Evolutionary conservation across 306 rosid species (phyloP), one percentile per base, ranked within the genome.

Genomic region (Medicago arabica): DNA sequence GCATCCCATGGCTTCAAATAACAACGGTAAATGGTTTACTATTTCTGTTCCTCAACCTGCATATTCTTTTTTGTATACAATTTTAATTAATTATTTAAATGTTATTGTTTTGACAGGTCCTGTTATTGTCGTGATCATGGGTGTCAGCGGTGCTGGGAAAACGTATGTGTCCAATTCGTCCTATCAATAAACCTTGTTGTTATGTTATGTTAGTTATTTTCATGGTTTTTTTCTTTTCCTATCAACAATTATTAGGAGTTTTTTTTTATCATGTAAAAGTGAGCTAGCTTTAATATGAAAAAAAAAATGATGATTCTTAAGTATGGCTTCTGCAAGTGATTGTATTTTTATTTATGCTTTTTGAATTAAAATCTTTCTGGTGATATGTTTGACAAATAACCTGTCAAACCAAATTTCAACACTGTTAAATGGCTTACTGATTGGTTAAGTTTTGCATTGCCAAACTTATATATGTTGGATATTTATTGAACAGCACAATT

Each of bases 71-170:
- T 51, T 11, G 9, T 40, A 31, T 9, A 12, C 31, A n/a, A 31
- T 49, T 59, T 25, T 19, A 7, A 5, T 67, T 18, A 12, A 19
- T 13, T 13, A 34, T 4, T 4, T 34, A 34, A 34, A 34, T 34
- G 38, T 34, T 34, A 19, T 40, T 10, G 39, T 18, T 18, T 31
- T 83, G 1, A 25, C 88, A 88, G 93, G 79, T 43, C 36, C 70
- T 39, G 86, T 75, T 63, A 65, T 91, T 49, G 86, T 91, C 53
- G 87, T 94, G 28, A 34, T 94, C 38, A 88, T 88, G 93, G 98
- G 96, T 50, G 96, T 94, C 57, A 83, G 97, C 43, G 98, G 98
- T 6, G 89, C 94, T 6, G 97, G 98, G 53, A 91, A 94, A 88
- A 84, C 97, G 98, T 91, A 82, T 80, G 87, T 55, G 13, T 50